Conservation (phyloP, 495 filamentous ascomycete species). For the Trichodelitschia bisporula region DNA sequence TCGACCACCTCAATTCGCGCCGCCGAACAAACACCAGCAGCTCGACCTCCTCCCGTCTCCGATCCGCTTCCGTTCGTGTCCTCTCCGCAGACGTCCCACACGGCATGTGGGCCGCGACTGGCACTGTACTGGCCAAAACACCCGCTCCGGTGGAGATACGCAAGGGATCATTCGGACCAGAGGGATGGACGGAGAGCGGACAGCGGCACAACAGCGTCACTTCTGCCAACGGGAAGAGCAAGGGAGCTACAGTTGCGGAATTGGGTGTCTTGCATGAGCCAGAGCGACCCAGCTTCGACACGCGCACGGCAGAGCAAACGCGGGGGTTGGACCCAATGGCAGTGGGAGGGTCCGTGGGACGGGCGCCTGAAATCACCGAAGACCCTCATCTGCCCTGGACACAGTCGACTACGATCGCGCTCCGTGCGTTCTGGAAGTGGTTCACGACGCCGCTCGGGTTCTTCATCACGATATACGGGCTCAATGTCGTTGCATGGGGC, state of each 20-base stretch:
- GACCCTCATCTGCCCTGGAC: constrained; percentile 32
- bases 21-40: too few relatives aligned
- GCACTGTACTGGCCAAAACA: constrained; percentile 16
- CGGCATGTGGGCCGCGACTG: constrained; percentile 29
- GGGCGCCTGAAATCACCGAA: constrained; percentile 3
- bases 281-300: too few relatives aligned
- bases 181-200: constrained; percentile 21
- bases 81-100: constrained; percentile 22
- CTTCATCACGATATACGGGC: constrained; percentile 49
- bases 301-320: too few relatives aligned
- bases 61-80: constrained; percentile 21
- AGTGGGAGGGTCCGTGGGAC: constrained; percentile 6
- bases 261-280: too few relatives aligned
- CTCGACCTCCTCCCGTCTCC: constrained; percentile 7
- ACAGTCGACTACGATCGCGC: constrained; percentile 25
- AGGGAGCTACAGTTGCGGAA: too few relatives aligned
- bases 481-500: constrained; percentile 70
- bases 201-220: constrained; percentile 13
- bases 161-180: constrained; percentile 14
- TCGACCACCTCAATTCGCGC: too few relatives aligned
- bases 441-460: constrained; percentile 49
- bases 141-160: constrained; percentile 21
- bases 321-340: constrained; percentile 5
- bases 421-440: constrained; percentile 27
- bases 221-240: constrained; percentile 3